Evolutionary conservation across 2,329 filamentous ascomycete species (phyloP).

Genomic region (Purpureocillium lavendulum): DNA sequence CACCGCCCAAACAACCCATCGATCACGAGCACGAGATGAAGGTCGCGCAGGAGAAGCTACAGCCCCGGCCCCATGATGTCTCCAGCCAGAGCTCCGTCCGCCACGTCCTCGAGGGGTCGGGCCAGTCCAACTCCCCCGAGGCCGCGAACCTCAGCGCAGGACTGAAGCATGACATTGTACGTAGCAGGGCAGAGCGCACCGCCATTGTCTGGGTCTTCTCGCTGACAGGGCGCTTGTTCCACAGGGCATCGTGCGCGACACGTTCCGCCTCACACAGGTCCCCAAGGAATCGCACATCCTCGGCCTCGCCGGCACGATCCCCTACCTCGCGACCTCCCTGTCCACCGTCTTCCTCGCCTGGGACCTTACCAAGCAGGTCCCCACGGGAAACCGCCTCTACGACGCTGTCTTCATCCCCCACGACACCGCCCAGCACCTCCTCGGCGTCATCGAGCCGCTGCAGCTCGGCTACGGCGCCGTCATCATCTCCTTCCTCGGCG

Average conservation of each 20-base stretch:
- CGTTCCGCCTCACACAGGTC: conserved; percentile 55
- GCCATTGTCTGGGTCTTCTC: no score
- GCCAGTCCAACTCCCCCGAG: conserved; percentile 13
- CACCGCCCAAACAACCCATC: conserved; percentile 24
- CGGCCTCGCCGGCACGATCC: conserved; percentile 70
- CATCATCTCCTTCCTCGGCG: conserved; percentile 89
- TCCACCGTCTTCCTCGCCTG: conserved; percentile 76
- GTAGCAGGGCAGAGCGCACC: no score
- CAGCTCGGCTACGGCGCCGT: conserved; percentile 89
- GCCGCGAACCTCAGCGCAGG: conserved; percentile 21
- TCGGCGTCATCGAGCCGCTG: conserved; percentile 73
- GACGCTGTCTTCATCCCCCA: conserved; percentile 52
- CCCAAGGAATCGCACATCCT: conserved; percentile 60
- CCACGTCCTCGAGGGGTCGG: conserved; percentile 33
- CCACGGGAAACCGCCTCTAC: conserved; percentile 48
- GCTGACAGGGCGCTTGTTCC: no score
- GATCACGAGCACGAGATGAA: conserved; percentile 49
- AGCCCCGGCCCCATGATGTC: conserved; percentile 26
- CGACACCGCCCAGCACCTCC: conserved; percentile 61
- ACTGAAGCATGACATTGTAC: conserved; percentile 47
- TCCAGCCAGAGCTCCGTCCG: conserved; percentile 48
- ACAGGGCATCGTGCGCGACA: conserved; percentile 60
- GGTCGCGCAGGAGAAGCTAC: conserved; percentile 34
- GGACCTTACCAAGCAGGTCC: conserved; percentile 64
- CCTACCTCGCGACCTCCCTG: conserved; percentile 77